Base-by-base conservation (phyloP, 192 early-diverging fungal genomes). In the Coemansia aciculifera region DNA sequence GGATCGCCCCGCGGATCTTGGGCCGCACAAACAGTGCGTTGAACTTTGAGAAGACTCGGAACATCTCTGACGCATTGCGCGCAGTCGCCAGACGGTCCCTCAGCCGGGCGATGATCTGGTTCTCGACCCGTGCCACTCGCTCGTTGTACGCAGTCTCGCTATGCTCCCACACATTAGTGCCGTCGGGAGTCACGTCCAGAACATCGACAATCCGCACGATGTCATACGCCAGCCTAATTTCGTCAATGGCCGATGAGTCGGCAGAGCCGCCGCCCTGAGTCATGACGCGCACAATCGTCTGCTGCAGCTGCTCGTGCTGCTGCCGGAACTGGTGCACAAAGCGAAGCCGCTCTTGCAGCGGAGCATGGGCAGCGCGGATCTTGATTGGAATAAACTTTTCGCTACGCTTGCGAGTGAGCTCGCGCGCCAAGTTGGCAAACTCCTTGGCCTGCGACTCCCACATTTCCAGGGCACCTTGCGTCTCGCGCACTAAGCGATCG, bases 1-100 rank as follows among this genome's bases (percentile, higher is more conserved):
- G 95, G 69, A 99, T 96, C 17, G 98, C 98, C 17, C 96, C 95
- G 73, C 98, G 92, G 85, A 99, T 99, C 89, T 98, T 99, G 68
- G 96, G 97, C 57, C 97, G 86, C 38, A 99, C 93, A 83, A 99
- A 99, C 43, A 99, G 88, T 3, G 97, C 97, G 74, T 99, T 99
- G 89, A 99, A 99, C 74, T 99, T 99, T 43, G 95, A 96, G 74
- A 99, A 99, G 23, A 98, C 95, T 15, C 97, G 89, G 85, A 99
- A 99, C 97, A 99, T 99, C 73, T 99, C 98, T 56, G 92, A 95
- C 3, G 98, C 98, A 73, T 93, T 99, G 78, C 93, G 93, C 57
- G 93, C 93, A 9, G 91, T 94, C 23, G 94, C 98, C 38, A 99
- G 87, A 23, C 94, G 86, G 83, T 98, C 97, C 23, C 97, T 90